phyloP scores from a whole-genome alignment of 371 early-diverging fungal genomes.

The Mortierella sp. region DNA sequence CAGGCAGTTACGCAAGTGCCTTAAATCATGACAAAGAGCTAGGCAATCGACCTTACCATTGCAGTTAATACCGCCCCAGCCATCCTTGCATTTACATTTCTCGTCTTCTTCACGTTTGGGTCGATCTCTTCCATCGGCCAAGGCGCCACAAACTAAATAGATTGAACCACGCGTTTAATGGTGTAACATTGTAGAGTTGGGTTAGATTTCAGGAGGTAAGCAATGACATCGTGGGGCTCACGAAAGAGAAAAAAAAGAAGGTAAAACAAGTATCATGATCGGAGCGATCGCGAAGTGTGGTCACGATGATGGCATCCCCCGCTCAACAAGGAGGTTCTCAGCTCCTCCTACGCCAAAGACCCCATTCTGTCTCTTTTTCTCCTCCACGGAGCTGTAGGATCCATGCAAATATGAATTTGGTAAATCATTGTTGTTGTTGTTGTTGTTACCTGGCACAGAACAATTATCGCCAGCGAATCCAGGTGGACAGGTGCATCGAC shows the following conservation, averaged over 20 bases:
- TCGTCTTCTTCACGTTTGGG: conserved; percentile 66
- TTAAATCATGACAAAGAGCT: background rate
- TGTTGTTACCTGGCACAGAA: conserved; percentile 72
- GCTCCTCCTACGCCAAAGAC: background rate
- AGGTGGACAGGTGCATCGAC: conserved; percentile 85
- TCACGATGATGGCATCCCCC: conserved; percentile 1
- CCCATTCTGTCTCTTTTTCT: background rate
- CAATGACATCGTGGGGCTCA: background rate
- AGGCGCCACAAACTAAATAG: conserved; percentile 72
- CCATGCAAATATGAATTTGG: background rate
- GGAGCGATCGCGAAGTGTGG: background rate
- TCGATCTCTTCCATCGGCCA: conserved; percentile 76
- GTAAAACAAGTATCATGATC: background rate
- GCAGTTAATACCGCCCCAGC: conserved; percentile 94
- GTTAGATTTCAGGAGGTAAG: background rate
- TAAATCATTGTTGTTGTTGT: background rate
- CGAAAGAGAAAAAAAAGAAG: background rate
- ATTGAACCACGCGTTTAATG: background rate
- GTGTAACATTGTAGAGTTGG: background rate
- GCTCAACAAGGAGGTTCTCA: conserved; percentile 1
- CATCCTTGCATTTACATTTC: conserved; percentile 84
- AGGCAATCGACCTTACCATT: conserved; percentile 67
- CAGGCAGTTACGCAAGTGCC: background rate
- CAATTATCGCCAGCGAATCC: conserved; percentile 96
- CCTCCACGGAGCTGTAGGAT: background rate